Conservation (phyloP, 2,329 filamentous ascomycete species). For the Aspergillus sp. region DNA sequence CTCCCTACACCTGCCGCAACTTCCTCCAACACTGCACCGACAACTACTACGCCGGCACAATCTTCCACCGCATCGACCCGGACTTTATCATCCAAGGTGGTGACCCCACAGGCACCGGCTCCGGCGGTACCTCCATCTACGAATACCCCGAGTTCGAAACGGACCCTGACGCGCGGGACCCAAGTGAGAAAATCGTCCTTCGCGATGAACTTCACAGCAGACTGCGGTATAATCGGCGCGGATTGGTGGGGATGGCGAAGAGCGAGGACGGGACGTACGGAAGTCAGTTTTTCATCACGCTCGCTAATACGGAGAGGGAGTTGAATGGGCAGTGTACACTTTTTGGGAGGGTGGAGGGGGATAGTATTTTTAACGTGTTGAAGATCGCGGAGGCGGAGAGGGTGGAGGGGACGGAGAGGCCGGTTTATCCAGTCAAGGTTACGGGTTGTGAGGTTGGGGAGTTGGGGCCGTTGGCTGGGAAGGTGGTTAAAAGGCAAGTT, state of each 20-base stretch:
- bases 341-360: conserved; percentile 85
- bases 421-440: conserved; percentile 78
- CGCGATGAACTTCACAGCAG: conserved; percentile 88
- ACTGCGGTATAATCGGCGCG: conserved; percentile 85
- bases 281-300: conserved; percentile 94
- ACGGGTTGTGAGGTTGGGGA: conserved; percentile 40
- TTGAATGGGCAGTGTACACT: conserved; percentile 84
- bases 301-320: conserved; percentile 73
- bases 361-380: conserved; percentile 92
- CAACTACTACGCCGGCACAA: conserved; percentile 87
- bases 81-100: conserved; percentile 93
- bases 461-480: conserved; percentile 39
- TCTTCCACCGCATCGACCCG: conserved; percentile 88
- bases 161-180: conserved; percentile 44
- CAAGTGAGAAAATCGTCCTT: conserved; percentile 55
- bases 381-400: conserved; percentile 88
- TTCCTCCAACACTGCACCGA: conserved; percentile 93
- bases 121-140: conserved; percentile 87
- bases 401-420: conserved; percentile 69
- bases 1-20: conserved; percentile 84
- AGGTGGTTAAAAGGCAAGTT: conserved; percentile 38
- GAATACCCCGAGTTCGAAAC: conserved; percentile 59
- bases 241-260: conserved; percentile 94
- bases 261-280: conserved; percentile 66
- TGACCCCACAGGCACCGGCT: conserved; percentile 86